A percentile compares a stretch with the other conserved stretches of the same genome.
Conservation (phyloP, 1,284 basidiomycete genomes). For the Xerocomus minutiporus region DNA sequence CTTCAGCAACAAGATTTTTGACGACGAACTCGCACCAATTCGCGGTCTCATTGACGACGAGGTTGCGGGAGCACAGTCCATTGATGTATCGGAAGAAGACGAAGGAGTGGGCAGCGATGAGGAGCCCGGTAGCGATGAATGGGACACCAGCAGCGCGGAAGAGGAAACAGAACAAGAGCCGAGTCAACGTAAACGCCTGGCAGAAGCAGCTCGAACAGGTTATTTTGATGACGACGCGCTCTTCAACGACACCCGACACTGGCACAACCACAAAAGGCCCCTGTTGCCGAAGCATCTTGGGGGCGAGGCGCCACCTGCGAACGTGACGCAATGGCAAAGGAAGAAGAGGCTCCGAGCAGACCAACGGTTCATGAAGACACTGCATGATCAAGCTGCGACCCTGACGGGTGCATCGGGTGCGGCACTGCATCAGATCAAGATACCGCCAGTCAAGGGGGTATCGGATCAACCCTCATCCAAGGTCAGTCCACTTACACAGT, state of each 20-base stretch:
- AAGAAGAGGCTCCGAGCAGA: constrained; percentile 39
- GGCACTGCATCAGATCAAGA: constrained; percentile 48
- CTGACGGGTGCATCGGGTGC: constrained; percentile 58
- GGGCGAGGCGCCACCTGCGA: constrained; percentile 36
- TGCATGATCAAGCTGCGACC: constrained; percentile 58
- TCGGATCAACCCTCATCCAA: constrained; percentile 10
- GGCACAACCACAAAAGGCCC: constrained; percentile 49
- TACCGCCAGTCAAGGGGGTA: constrained; percentile 36
- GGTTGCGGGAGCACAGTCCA: not conserved
- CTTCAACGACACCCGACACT: constrained; percentile 53
- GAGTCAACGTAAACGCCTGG: not conserved
- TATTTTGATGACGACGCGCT: constrained; percentile 40
- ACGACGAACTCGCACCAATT: constrained; percentile 41
- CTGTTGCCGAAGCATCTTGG: constrained; percentile 55
- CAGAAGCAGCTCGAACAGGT: constrained; percentile 6
- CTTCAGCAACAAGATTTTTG: constrained; percentile 50
- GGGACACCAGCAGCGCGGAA: constrained; percentile 24
- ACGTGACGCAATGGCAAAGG: constrained; percentile 35
- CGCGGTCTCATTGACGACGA: constrained; percentile 27
- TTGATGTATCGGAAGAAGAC: constrained; percentile 8
- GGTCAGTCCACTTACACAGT: constrained; percentile 9
- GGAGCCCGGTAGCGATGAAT: constrained; percentile 19
- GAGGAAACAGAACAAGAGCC: not conserved
- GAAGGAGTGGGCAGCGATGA: constrained; percentile 11
- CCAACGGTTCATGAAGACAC: constrained; percentile 52